Conservation (phyloP, 164 flowering plant species). For the Vitis amurensis region DNA sequence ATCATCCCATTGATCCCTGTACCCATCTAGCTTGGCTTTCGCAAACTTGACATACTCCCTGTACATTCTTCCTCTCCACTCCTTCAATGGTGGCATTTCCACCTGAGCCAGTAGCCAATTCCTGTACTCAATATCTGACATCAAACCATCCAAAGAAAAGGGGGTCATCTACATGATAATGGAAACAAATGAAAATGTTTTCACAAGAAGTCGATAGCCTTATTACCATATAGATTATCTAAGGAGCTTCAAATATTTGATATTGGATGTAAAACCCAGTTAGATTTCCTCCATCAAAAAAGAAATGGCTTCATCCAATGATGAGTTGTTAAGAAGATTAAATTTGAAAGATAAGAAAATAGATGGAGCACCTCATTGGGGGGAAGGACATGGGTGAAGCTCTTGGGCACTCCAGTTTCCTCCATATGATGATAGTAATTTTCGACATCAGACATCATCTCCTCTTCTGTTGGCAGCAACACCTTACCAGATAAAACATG, state of each 20-base stretch:
- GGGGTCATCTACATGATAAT: background rate
- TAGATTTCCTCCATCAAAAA: background rate
- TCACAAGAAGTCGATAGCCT: background rate
- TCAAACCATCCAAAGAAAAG: background rate
- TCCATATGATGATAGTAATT: constrained; percentile 9
- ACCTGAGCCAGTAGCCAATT: background rate
- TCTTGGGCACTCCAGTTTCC: constrained; percentile 13
- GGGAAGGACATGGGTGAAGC: constrained; percentile 1
- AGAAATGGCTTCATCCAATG: background rate
- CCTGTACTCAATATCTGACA: constrained; percentile 1
- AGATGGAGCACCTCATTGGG: background rate
- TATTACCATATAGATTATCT: background rate
- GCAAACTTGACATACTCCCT: too few species aligned
- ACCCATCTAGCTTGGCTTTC: too few species aligned
- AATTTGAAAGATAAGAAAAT: too few species aligned
- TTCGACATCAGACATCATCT: constrained; percentile 4
- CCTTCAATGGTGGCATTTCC: constrained; percentile 9
- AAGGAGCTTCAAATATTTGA: too few species aligned
- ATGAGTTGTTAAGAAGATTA: background rate
- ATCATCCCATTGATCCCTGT: too few species aligned
- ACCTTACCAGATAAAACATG: constrained; percentile 13
- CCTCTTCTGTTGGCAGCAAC: constrained; percentile 6
- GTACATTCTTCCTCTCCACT: constrained; percentile 2
- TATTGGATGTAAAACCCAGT: too few species aligned
- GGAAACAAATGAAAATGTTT: background rate